Evolutionary conservation across 441 rosid genomes (phyloP), one percentile per base, ranked within the genome.

Genomic region (Theobroma grandiflorum): DNA sequence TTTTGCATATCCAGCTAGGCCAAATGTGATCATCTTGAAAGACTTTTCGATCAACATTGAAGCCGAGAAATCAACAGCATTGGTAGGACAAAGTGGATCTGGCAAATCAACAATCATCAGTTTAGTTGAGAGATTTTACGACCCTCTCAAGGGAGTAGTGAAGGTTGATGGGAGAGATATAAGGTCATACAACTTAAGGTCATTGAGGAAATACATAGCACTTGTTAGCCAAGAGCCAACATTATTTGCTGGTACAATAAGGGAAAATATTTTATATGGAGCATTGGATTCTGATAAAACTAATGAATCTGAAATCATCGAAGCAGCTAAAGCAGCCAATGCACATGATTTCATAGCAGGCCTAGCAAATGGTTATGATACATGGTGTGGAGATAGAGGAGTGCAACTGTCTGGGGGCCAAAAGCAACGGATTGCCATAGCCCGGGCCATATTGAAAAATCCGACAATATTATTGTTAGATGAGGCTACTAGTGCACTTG

Each of bases 401-500:
- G 68, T 91, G 73, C 98, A 92, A 3, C 73, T 92, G 11, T 95
- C 97, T 0, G 95, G 98, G 2, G 97, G 98, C 0, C 98, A 92
- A 22, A 95, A 91, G 76, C 97, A 95, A 40, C 81, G 97, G 1
- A 82, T 93, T 3, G 98, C 97, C 0, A 92, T 92, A 2, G 98
- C 96, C 3, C 82, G 94, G 0, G 98, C 98, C 2, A 86, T 95
- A 37, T 11, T 93, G 43, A 91, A 83, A 75, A 89, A 90, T 45
- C 98, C 94, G 0, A 71, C 88, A 0, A 67, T 91, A 1, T 20
- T 93, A 68, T 79, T 95, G 6, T 68, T 95, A 2, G 98, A 95
- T 6, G 97, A 95, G 82, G 98, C 96, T 0, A 93, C 98, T 0
- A 95, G 97, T 4, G 97, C 98, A 6, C 88, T 91, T 3, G 96